Evolutionary conservation across 2,329 filamentous ascomycete genomes (phyloP).

Genomic region (Nigrograna mackinnonii): DNA sequence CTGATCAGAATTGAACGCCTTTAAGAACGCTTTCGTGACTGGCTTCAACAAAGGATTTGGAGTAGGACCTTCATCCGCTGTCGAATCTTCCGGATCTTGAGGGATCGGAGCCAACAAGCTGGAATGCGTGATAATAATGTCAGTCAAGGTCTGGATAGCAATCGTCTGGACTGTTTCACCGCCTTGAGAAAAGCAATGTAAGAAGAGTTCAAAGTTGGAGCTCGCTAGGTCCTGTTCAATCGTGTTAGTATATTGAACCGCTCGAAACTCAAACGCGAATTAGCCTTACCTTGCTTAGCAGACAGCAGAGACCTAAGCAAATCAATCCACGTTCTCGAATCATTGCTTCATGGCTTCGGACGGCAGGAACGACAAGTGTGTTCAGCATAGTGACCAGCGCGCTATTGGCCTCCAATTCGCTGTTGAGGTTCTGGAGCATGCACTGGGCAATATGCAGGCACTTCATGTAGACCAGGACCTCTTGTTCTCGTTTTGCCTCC

Average conservation of each 20-base stretch:
- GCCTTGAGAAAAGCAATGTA: constrained; percentile 94
- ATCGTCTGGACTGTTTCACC: constrained; percentile 89
- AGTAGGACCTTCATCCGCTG: neutral
- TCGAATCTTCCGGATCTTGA: neutral
- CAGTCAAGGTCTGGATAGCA: constrained; percentile 86
- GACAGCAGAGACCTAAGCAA: constrained; percentile 86
- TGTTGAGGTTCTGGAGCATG: constrained; percentile 92
- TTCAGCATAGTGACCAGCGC: constrained; percentile 98
- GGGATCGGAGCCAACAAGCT: neutral
- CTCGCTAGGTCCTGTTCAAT: constrained; percentile 74
- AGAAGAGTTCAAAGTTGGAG: constrained; percentile 89
- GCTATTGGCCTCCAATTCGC: constrained; percentile 84
- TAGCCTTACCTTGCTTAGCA: constrained; percentile 73
- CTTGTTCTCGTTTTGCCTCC: constrained; percentile 75
- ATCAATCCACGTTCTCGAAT: constrained; percentile 89
- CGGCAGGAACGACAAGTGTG: constrained; percentile 92
- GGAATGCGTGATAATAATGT: constrained; percentile 82
- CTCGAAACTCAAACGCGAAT: neutral
- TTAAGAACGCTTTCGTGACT: constrained; percentile 83
- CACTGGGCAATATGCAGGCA: constrained; percentile 96
- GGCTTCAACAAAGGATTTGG: constrained; percentile 55
- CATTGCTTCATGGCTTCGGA: constrained; percentile 88
- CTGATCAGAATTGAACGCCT: constrained; percentile 69
- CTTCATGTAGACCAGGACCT: constrained; percentile 98
- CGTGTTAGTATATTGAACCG: no score